A percentile compares a stretch with the other conserved stretches of the same genome.
These are phyloP conservation scores for Trypanosoma vivax DNA, from an alignment of 208 protist genomes.

Conservation along the genomic window DNA sequence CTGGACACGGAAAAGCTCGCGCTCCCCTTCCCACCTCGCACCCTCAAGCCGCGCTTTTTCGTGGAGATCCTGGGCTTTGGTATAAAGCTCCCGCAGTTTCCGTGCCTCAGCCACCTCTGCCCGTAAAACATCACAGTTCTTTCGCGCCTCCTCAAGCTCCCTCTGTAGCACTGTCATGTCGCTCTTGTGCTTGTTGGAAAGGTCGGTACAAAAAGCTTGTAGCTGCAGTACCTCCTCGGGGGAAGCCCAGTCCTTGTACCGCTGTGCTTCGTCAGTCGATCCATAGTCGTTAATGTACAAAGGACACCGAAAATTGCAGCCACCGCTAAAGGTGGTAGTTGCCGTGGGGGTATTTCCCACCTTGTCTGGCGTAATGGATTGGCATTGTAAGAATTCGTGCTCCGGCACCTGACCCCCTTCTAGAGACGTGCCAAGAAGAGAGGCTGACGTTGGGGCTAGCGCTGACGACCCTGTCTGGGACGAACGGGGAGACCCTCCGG, in stretches of 20 bases:
- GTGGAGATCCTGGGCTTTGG: slow-evolving; percentile 21
- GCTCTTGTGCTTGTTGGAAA: slow-evolving; percentile 29
- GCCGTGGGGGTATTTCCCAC: neutral
- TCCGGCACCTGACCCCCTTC: too few species aligned
- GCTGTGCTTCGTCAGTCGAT: slow-evolving; percentile 3
- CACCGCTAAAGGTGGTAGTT: neutral
- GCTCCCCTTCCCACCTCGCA: slow-evolving; percentile 50
- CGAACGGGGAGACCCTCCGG: too few species aligned
- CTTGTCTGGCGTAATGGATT: too few species aligned
- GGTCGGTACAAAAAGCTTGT: slow-evolving; percentile 25
- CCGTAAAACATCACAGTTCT: slow-evolving; percentile 14
- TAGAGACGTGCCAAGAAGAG: too few species aligned
- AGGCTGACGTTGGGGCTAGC: too few species aligned
- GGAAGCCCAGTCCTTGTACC: slow-evolving; percentile 60
- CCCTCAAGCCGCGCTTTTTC: slow-evolving; percentile 21
- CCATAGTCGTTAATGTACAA: neutral
- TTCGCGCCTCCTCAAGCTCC: slow-evolving; percentile 28
- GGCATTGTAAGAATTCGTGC: too few species aligned
- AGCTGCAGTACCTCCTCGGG: slow-evolving; percentile 66
- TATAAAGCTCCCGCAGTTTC: slow-evolving; percentile 36
- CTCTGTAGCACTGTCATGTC: slow-evolving; percentile 24
- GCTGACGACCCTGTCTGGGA: too few species aligned
- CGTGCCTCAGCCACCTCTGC: slow-evolving; percentile 15
- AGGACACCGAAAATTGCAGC: neutral
- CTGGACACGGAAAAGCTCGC: slow-evolving; percentile 47